Evolutionary conservation across 78 protist genomes (phyloP).

Genomic region (slime mould (Dictyostelium discoideum)): DNA sequence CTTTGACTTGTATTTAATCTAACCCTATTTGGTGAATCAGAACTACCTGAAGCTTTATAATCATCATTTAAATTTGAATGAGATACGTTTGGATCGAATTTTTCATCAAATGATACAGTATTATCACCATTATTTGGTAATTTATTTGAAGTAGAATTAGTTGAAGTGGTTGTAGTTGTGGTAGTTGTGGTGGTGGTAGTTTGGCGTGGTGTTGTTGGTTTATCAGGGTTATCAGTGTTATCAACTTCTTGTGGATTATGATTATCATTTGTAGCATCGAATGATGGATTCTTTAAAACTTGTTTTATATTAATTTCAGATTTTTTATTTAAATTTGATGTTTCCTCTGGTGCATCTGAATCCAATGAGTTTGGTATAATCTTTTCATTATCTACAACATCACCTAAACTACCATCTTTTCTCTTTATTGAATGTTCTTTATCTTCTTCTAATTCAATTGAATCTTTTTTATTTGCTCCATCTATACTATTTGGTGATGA

Average conservation of each 20-base stretch:
- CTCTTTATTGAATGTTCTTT: not conserved
- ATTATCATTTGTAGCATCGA: not conserved
- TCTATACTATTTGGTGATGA: not conserved
- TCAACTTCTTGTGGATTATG: not conserved
- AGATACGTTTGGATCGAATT: not conserved
- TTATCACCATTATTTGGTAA: not conserved
- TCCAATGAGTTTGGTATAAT: not conserved
- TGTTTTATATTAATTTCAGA: slow-evolving; percentile 37
- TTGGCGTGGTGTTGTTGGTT: not conserved
- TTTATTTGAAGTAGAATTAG: not conserved
- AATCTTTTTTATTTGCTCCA: slow-evolving; percentile 22
- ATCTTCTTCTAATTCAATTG: not conserved
- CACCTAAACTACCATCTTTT: slow-evolving; percentile 56
- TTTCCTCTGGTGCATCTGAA: slow-evolving; percentile 48
- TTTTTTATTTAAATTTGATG: not conserved
- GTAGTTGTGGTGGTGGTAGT: not conserved
- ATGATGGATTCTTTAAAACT: slow-evolving; percentile 27
- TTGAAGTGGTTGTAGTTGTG: not conserved
- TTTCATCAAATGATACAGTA: slow-evolving; percentile 10
- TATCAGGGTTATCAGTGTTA: not conserved
- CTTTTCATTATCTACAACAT: slow-evolving; percentile 63
- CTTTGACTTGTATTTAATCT: slow-evolving; percentile 40
- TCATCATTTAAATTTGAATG: not conserved
- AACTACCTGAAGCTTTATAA: not conserved
- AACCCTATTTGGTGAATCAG: slow-evolving; percentile 38